Percentiles rank a stretch among this genome's conserved stretches.
phyloP scores from a whole-genome alignment of 2,329 filamentous ascomycete genomes.

The Myriosclerotinia duriaeana region DNA sequence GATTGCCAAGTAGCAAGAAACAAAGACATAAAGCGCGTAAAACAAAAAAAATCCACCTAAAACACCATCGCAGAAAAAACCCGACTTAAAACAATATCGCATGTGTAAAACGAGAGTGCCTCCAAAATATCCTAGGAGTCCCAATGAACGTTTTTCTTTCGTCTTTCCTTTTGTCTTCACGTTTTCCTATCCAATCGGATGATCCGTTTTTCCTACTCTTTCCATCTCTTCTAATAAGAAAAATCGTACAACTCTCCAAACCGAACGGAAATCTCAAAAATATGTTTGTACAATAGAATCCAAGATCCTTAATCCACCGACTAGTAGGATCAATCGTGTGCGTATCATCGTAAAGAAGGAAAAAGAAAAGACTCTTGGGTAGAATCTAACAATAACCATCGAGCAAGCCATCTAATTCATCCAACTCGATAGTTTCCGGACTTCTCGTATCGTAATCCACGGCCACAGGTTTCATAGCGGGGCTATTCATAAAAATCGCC shows the following conservation, averaged over 20 bases:
- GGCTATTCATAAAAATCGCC: constrained; percentile 47
- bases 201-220: not conserved
- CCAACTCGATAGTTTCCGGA: constrained; percentile 86
- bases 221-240: constrained; percentile 15
- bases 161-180: constrained; percentile 6
- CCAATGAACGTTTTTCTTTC: not conserved
- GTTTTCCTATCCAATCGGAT: constrained; percentile 5
- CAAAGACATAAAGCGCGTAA: constrained; percentile 1
- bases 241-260: constrained; percentile 10
- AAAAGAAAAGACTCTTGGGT: not conserved
- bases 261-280: constrained; percentile 1
- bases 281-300: constrained; percentile 16
- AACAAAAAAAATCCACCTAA: not conserved
- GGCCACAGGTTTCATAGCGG: constrained; percentile 57
- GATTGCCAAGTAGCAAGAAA: not conserved
- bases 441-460: constrained; percentile 64
- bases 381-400: constrained; percentile 59
- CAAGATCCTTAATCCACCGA: constrained; percentile 5
- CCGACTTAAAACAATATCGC: not conserved
- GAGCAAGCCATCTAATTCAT: constrained; percentile 87
- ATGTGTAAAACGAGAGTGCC: constrained; percentile 13
- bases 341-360: not conserved
- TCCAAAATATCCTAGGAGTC: constrained; percentile 5
- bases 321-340: constrained; percentile 14
- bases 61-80: not conserved